Percentiles rank a stretch among this genome's conserved stretches.
Conservation (phyloP, 2,329 filamentous ascomycete genomes). For the Gnomoniopsis sp. region DNA sequence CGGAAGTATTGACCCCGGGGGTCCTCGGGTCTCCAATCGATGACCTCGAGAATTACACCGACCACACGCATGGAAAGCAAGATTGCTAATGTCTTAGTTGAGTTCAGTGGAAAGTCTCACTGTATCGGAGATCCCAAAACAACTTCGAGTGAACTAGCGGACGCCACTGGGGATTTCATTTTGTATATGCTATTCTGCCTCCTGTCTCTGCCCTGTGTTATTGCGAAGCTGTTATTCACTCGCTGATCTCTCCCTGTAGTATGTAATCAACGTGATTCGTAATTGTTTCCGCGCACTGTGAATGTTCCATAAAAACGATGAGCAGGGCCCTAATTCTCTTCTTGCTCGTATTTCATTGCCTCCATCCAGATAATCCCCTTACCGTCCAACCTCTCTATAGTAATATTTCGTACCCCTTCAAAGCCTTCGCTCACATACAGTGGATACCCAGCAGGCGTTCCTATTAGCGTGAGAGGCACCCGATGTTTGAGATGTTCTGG, state of each 20-base stretch:
- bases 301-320: background rate
- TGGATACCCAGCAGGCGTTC: constrained; percentile 14
- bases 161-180: background rate
- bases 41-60: too few relatives aligned
- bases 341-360: background rate
- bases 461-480: constrained; percentile 13
- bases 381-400: constrained; percentile 9
- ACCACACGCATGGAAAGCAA: too few relatives aligned
- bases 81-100: background rate
- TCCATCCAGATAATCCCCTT: constrained; percentile 7
- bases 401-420: constrained; percentile 4
- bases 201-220: too few relatives aligned
- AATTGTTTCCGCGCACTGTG: background rate
- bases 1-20: too few relatives aligned
- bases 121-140: background rate
- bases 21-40: too few relatives aligned
- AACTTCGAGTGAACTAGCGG: background rate
- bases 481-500: background rate
- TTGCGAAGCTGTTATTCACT: too few relatives aligned
- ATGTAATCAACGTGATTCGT: background rate
- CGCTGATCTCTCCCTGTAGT: background rate
- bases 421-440: constrained; percentile 10
- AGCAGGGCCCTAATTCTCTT: background rate
- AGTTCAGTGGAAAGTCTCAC: background rate
- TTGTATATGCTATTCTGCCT: background rate